These are phyloP conservation scores for Fraxinus angustifolia DNA, from an alignment of 305 asterid genomes.

Conservation along the genomic window DNA sequence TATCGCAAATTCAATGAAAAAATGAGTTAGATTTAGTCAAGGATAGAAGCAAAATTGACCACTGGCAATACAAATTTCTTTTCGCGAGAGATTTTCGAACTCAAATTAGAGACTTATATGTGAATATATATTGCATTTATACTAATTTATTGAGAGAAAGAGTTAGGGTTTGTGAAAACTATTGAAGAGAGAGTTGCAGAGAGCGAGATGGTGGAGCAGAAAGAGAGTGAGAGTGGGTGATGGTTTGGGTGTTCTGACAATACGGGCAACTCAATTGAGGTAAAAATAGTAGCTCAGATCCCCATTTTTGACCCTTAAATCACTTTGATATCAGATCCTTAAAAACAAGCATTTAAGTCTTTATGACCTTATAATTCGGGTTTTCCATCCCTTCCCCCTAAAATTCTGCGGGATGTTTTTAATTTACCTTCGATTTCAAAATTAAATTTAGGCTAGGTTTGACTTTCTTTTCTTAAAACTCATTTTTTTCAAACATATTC, in stretches of 20 bases:
- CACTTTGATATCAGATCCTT: background rate
- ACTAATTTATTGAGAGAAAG: slow-evolving; percentile 13
- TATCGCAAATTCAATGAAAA: slow-evolving; percentile 21
- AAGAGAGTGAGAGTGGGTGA: slow-evolving; percentile 28
- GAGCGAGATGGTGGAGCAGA: slow-evolving; percentile 27
- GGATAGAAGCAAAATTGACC: slow-evolving; percentile 27
- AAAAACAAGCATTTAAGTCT: background rate
- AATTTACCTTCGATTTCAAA: too few relatives aligned
- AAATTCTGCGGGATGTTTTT: too few relatives aligned
- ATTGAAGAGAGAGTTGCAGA: slow-evolving; percentile 34
- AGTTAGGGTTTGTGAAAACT: slow-evolving; percentile 49
- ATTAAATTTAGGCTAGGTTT: too few relatives aligned
- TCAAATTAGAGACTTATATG: slow-evolving; percentile 26
- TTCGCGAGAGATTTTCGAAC: slow-evolving; percentile 27
- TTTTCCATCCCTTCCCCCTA: too few relatives aligned
- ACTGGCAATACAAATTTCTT: slow-evolving; percentile 17
- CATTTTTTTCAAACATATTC: too few relatives aligned
- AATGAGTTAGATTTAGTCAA: slow-evolving; percentile 22
- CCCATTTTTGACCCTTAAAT: background rate
- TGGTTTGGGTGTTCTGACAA: slow-evolving; percentile 67
- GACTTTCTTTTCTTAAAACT: too few relatives aligned
- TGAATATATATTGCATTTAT: background rate
- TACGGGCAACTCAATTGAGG: background rate
- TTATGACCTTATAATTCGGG: background rate
- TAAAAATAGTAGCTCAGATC: background rate